Conservation (phyloP, 805 yeast species). For the Wickerhamiella alocasiicola region DNA sequence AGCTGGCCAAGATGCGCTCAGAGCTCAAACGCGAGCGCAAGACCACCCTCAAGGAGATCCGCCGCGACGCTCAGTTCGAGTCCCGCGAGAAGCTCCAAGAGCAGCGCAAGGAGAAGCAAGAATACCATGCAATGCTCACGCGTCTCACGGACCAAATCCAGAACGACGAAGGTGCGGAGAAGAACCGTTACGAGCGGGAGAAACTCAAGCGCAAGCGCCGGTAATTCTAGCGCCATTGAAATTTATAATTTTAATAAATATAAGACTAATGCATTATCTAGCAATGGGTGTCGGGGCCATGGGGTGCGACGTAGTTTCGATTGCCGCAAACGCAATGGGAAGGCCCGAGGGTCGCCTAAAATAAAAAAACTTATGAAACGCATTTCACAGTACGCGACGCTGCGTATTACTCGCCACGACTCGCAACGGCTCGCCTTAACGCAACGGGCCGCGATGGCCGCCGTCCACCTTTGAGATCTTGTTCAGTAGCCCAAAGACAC, state of each 20-base stretch:
- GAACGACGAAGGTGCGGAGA: constrained; percentile 90
- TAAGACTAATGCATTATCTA: too few species aligned
- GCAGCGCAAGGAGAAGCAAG: constrained; percentile 61
- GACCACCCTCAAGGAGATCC: constrained; percentile 73
- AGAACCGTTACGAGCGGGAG: constrained; percentile 86
- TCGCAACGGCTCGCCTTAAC: too few species aligned
- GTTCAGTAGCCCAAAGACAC: constrained; percentile 69
- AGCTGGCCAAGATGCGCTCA: constrained; percentile 66
- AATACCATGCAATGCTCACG: constrained; percentile 84
- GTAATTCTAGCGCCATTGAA: too few species aligned
- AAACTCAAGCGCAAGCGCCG: constrained; percentile 9
- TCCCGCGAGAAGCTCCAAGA: constrained; percentile 74
- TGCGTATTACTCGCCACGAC: too few species aligned
- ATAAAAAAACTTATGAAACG: too few species aligned
- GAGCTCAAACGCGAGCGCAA: constrained; percentile 88
- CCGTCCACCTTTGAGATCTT: constrained; percentile 48
- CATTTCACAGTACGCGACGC: too few species aligned
- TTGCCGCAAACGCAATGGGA: too few species aligned
- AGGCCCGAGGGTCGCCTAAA: too few species aligned
- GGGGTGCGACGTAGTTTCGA: too few species aligned
- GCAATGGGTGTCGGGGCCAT: too few species aligned
- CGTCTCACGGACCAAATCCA: constrained; percentile 73
- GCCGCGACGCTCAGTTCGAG: constrained; percentile 77
- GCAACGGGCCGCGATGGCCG: constrained; percentile 3
- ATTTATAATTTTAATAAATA: too few species aligned